phyloP scores from a whole-genome alignment of 169 alveolate species.

The Eimeria praecox region DNA sequence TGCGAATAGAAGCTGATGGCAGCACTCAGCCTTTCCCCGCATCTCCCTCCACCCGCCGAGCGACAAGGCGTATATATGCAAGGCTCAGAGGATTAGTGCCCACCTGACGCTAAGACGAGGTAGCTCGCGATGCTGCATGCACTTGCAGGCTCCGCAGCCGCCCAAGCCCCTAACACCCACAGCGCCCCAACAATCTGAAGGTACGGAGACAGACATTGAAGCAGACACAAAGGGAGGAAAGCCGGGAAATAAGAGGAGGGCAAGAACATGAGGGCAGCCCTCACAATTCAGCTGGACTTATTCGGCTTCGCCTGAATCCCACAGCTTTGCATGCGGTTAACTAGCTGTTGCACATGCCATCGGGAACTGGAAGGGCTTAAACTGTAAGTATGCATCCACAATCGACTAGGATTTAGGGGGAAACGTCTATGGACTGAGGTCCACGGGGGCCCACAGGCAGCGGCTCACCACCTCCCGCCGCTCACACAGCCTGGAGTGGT shows the following conservation, averaged over 20 bases:
- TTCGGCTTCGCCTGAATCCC: background rate
- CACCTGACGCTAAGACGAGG: constrained; percentile 11
- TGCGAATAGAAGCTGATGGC: too few species aligned
- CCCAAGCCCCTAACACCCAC: constrained; percentile 73
- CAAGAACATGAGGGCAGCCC: background rate
- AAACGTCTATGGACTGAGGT: background rate
- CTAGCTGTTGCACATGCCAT: background rate
- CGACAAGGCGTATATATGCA: background rate
- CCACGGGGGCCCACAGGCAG: background rate
- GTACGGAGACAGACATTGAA: background rate
- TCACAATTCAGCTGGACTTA: background rate
- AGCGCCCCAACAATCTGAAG: constrained; percentile 58
- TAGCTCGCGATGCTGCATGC: constrained; percentile 58
- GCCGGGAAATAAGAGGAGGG: background rate
- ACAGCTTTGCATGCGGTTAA: background rate
- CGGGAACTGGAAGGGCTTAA: background rate
- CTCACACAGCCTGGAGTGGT: constrained; percentile 58
- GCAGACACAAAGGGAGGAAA: background rate
- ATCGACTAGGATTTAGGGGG: background rate
- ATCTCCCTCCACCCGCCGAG: too few species aligned
- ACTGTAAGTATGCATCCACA: background rate
- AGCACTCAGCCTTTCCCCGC: too few species aligned
- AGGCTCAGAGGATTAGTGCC: background rate
- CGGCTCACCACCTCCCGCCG: constrained; percentile 46
- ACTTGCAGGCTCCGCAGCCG: constrained; percentile 29